phyloP scores from a whole-genome alignment of 805 yeast species.

The Tetrapisispora iriomotensis region DNA sequence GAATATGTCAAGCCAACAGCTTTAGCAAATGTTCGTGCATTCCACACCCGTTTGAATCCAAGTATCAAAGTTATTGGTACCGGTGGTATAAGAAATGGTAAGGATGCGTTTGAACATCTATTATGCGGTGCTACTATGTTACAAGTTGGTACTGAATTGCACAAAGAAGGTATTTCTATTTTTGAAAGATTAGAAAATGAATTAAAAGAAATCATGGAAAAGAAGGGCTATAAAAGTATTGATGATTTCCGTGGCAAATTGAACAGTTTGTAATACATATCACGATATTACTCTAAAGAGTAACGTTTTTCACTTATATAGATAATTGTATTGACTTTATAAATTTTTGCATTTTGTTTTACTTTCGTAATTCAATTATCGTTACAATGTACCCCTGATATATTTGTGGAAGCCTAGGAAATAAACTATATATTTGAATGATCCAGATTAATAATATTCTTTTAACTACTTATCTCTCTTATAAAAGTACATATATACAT shows the following conservation, averaged over 20 bases:
- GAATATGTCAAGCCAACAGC: constrained; percentile 28
- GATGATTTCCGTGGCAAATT: constrained; percentile 26
- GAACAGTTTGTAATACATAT: constrained; percentile 10
- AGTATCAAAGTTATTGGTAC: constrained; percentile 24
- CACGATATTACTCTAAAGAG: too few relatives aligned
- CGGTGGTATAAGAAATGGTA: constrained; percentile 25
- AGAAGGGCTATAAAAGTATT: constrained; percentile 23
- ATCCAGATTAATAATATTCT: too few relatives aligned
- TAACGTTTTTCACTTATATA: too few relatives aligned
- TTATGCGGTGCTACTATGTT: constrained; percentile 27
- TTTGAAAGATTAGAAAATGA: constrained; percentile 16
- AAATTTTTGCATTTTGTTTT: too few relatives aligned
- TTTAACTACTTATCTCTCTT: too few relatives aligned
- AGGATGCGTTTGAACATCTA: constrained; percentile 26
- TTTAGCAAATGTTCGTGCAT: constrained; percentile 27
- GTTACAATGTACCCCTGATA: too few relatives aligned
- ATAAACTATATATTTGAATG: too few relatives aligned
- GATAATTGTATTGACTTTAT: too few relatives aligned
- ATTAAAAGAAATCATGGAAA: constrained; percentile 10
- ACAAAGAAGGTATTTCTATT: constrained; percentile 21
- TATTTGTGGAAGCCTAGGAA: too few relatives aligned
- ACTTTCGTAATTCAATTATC: too few relatives aligned
- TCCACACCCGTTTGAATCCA: constrained; percentile 24
- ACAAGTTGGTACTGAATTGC: constrained; percentile 25
- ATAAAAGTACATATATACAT: too few relatives aligned